These are phyloP conservation scores for Aspergillus sp. DNA, from an alignment of 2,329 filamentous ascomycete species.

Conservation along the genomic window DNA sequence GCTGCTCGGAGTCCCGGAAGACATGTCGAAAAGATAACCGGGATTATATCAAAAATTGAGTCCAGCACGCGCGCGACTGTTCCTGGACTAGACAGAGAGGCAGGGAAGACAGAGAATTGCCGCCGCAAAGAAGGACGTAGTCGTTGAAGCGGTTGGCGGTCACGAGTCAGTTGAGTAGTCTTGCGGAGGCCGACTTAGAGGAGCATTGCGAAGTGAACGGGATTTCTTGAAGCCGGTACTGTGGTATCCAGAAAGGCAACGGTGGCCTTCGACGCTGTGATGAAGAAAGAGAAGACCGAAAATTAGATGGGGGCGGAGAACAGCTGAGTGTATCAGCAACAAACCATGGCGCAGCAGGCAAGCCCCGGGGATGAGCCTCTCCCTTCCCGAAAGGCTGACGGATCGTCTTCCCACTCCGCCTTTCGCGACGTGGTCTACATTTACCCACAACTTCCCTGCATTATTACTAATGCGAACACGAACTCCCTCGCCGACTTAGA, in stretches of 20 bases:
- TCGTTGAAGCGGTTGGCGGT: neutral
- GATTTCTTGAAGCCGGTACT: neutral
- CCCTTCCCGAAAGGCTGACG: neutral
- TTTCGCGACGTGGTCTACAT: neutral
- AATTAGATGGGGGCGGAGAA: neutral
- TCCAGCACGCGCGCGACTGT: neutral
- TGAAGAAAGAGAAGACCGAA: neutral
- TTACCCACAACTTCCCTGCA: too few species aligned
- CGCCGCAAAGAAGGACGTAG: neutral
- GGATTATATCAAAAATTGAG: too few species aligned
- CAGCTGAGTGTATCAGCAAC: neutral
- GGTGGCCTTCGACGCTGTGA: neutral
- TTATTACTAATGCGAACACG: too few species aligned
- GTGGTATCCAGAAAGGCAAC: neutral
- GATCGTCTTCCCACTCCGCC: neutral
- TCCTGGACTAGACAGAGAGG: neutral
- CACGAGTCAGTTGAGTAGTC: neutral
- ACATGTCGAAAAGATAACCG: constrained; percentile 19
- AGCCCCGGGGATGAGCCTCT: constrained; percentile 1
- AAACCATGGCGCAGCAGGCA: neutral
- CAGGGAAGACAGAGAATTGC: neutral
- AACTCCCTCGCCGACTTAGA: too few species aligned
- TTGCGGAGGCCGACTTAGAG: constrained; percentile 10
- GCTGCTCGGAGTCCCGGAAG: constrained; percentile 30
- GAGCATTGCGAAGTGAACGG: constrained; percentile 19